A percentile compares a stretch with the other conserved stretches of the same genome.
Evolutionary conservation across 202 grass and related monocot genomes (phyloP).

Genomic region (Brachypodium distachyon): DNA sequence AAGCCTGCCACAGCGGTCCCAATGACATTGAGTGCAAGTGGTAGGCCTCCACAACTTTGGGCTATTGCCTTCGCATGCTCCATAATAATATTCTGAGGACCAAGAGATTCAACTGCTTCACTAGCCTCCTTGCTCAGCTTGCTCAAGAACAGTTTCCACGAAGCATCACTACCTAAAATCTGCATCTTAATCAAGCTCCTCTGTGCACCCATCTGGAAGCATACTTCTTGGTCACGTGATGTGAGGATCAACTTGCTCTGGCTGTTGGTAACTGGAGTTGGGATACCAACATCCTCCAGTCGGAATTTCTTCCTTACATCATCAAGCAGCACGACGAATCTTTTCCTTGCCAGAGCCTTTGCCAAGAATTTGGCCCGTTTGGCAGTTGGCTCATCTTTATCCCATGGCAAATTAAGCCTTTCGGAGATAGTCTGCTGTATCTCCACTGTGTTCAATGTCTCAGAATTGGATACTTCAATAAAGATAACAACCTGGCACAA

Average conservation of each 20-base stretch:
- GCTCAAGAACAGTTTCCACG: constrained; percentile 48
- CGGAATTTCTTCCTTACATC: constrained; percentile 46
- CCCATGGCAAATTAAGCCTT: constrained; percentile 52
- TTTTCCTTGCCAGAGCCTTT: constrained; percentile 38
- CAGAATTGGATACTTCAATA: constrained; percentile 54
- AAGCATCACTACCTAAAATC: constrained; percentile 13
- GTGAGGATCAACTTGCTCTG: constrained; percentile 57
- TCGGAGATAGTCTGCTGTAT: constrained; percentile 45
- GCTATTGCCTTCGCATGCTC: constrained; percentile 15
- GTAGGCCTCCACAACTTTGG: constrained; percentile 44
- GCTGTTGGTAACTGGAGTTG: constrained; percentile 28
- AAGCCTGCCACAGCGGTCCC: constrained; percentile 44
- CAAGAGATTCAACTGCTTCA: not conserved
- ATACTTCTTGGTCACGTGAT: constrained; percentile 43
- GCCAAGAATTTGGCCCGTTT: constrained; percentile 39
- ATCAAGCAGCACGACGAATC: constrained; percentile 51
- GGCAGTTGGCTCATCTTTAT: constrained; percentile 27
- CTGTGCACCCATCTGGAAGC: constrained; percentile 58
- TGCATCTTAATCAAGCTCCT: constrained; percentile 41
- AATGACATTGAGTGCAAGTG: constrained; percentile 62
- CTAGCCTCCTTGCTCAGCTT: constrained; percentile 26
- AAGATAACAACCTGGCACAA: constrained; percentile 45
- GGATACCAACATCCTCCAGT: constrained; percentile 48
- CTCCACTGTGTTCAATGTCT: constrained; percentile 24
- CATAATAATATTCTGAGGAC: not conserved